These are phyloP conservation scores for Sporisorium reilianum DNA, from an alignment of 1,284 basidiomycete species.

Conservation along the genomic window DNA sequence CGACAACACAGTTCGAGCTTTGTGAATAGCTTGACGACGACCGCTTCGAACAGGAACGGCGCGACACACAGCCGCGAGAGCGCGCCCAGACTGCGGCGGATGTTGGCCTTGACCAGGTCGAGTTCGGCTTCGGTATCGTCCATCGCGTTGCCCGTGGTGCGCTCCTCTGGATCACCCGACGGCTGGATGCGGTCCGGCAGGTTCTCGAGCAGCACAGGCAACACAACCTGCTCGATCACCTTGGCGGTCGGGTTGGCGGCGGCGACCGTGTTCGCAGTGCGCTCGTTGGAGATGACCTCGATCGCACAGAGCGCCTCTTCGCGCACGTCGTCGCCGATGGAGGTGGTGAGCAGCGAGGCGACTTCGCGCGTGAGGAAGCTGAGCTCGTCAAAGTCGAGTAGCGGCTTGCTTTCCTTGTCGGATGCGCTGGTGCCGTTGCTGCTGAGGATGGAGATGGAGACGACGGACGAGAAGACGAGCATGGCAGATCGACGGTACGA, in stretches of 20 bases:
- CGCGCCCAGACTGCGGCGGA: conserved; percentile 77
- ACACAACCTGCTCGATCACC: conserved; percentile 77
- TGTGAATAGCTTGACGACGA: conserved; percentile 82
- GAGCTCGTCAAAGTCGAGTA: conserved; percentile 80
- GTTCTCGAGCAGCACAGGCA: conserved; percentile 56
- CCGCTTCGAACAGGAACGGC: conserved; percentile 83
- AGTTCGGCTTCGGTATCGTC: conserved; percentile 42
- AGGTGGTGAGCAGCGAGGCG: conserved; percentile 77
- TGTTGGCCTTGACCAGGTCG: conserved; percentile 38
- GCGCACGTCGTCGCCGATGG: conserved; percentile 74
- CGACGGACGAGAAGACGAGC: conserved; percentile 53
- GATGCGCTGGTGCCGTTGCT: background rate
- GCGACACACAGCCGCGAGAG: conserved; percentile 82
- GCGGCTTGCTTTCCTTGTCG: conserved; percentile 47
- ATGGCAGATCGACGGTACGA: conserved; percentile 53
- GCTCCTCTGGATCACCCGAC: conserved; percentile 25
- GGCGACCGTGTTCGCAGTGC: conserved; percentile 78
- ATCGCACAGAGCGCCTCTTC: conserved; percentile 56
- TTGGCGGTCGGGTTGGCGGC: conserved; percentile 77
- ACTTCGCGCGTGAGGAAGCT: conserved; percentile 82
- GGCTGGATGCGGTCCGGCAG: conserved; percentile 51
- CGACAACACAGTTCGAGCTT: conserved; percentile 84
- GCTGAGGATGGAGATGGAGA: conserved; percentile 51
- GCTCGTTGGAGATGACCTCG: conserved; percentile 73
- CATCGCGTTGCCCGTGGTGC: conserved; percentile 32